Base-by-base conservation (phyloP, 2,329 filamentous ascomycete species). In the Xylaria sp. region DNA sequence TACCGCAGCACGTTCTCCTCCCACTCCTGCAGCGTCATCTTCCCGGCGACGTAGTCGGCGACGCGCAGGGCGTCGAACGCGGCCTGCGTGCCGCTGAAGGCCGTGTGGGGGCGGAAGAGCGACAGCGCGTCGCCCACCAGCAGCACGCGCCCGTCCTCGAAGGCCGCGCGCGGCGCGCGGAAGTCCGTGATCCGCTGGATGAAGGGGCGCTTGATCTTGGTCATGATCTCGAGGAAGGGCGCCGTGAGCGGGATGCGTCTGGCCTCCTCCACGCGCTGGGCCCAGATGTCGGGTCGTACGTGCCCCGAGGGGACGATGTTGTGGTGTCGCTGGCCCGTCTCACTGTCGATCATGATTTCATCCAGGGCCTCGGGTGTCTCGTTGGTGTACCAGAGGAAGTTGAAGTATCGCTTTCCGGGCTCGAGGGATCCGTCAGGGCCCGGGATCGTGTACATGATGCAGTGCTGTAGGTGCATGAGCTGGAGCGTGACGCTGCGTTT, bases 121-220 rank as follows among this genome's bases (percentile, higher is more conserved):
- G 50, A 54, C 1, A 70, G 36, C 13, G 66, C 68, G 38, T 73
- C 69, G 5, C 70, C 65, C 0, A 74, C 45, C 1, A 73, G 62
- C 1, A 74, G 50, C 0, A 73, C 72, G 3, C 42, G 25, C 5
- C 66, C 69, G 9, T 68, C 56, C 22, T 67, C 64, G 39, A 72
- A 72, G 0, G 60, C 59, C 2, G 68, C 71, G 0, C 33, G 56
- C 1, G 67, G 63, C 3, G 72, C 68, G n/a, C 44, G 50, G 44
- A 69, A 65, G 2, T 74, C 71, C 0, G 61, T 69, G n/a, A 74
- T 69, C 1, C 65, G 58, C 25, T 73, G 71, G 3, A 74, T 61
- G 45, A 74, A 73, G 0, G 73, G 72, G 1, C 20, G 29, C 5
- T 65, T 5, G 31, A 72, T 73, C 58, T 71, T 71, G 2, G 5